A percentile compares a stretch with the other conserved stretches of the same genome.
Evolutionary conservation across 129 eudicot species (phyloP).

Genomic region (Rutidosis leptorrhynchoides): DNA sequence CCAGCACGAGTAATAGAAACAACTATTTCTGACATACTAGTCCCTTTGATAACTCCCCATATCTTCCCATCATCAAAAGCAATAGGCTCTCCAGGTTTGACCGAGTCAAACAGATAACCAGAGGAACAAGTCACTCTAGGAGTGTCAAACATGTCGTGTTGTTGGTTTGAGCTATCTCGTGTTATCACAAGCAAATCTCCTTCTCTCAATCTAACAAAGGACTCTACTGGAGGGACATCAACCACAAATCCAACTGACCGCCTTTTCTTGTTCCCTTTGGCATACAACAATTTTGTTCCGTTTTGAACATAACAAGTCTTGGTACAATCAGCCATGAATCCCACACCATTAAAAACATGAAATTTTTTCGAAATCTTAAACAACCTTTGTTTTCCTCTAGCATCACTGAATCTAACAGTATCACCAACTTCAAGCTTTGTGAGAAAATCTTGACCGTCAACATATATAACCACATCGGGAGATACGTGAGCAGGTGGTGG

Average conservation of each 20-base stretch:
- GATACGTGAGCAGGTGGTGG: slow-evolving; percentile 69
- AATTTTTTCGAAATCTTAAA: slow-evolving; percentile 48
- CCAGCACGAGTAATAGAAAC: slow-evolving; percentile 72
- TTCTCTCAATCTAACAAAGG: slow-evolving; percentile 52
- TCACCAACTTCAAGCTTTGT: slow-evolving; percentile 47
- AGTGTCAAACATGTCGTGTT: slow-evolving; percentile 25
- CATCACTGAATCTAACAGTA: slow-evolving; percentile 50
- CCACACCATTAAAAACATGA: slow-evolving; percentile 56
- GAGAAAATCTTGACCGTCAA: slow-evolving; percentile 53
- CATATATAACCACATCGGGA: slow-evolving; percentile 55
- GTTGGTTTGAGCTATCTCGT: slow-evolving; percentile 51
- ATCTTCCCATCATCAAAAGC: slow-evolving; percentile 83
- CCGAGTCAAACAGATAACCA: slow-evolving; percentile 75
- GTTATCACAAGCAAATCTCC: slow-evolving; percentile 66
- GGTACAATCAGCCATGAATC: slow-evolving; percentile 62
- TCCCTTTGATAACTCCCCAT: slow-evolving; percentile 73
- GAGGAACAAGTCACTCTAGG: slow-evolving; percentile 67
- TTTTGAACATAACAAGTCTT: slow-evolving; percentile 54
- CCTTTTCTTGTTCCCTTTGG: slow-evolving; percentile 45
- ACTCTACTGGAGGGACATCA: slow-evolving; percentile 56
- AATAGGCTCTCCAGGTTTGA: slow-evolving; percentile 75
- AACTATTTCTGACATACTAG: slow-evolving; percentile 60
- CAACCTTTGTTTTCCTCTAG: slow-evolving; percentile 56
- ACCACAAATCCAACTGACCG: slow-evolving; percentile 47
- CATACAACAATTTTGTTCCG: slow-evolving; percentile 45